Conservation (phyloP, 2,329 filamentous ascomycete species). For the Stromatinia cepivora region DNA sequence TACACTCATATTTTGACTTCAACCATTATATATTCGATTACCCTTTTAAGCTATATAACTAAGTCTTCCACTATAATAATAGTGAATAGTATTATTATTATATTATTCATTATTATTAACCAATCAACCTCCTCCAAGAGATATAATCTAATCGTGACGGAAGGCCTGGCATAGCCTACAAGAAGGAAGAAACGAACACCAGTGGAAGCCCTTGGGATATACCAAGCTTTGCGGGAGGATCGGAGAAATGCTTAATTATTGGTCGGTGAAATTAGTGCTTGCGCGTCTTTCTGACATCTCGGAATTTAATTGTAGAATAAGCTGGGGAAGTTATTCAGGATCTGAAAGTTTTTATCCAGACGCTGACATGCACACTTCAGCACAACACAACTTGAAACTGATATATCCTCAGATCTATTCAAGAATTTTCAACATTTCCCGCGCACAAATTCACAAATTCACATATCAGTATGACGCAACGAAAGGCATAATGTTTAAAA, state of each 20-base stretch:
- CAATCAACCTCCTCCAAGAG: no score
- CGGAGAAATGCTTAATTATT: no score
- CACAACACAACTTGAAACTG: neutral
- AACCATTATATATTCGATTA: no score
- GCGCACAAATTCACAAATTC: no score
- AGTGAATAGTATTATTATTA: no score
- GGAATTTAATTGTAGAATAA: neutral
- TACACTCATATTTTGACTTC: no score
- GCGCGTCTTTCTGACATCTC: neutral
- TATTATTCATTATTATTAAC: no score
- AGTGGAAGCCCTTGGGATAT: neutral
- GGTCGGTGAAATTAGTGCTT: neutral
- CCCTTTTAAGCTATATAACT: no score
- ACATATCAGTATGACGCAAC: neutral
- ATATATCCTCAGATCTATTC: neutral
- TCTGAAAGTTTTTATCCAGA: neutral
- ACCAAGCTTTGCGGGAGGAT: conserved; percentile 16
- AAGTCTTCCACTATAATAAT: no score
- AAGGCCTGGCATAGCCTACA: neutral
- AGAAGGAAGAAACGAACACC: neutral
- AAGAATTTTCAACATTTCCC: neutral
- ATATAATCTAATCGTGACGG: neutral
- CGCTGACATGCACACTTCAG: neutral
- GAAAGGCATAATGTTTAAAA: neutral
- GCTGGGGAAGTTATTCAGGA: neutral